phyloP scores from a whole-genome alignment of 257 asterid species.

The Solanum tarapatanum region DNA sequence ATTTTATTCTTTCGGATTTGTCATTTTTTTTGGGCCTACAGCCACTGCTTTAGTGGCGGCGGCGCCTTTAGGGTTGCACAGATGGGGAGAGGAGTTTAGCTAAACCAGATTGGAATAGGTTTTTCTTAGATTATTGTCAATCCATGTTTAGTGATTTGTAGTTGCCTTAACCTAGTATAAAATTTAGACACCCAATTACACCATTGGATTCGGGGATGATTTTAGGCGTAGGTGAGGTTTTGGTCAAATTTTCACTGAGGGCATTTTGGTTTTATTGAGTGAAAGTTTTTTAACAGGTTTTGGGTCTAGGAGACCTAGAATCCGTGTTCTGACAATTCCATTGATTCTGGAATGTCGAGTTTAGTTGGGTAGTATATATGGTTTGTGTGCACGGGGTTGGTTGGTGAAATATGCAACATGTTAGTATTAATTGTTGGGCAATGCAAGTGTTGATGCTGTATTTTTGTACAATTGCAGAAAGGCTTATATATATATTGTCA shows the following conservation, averaged over 20 bases:
- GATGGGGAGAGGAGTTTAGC: not conserved
- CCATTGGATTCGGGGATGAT: not conserved
- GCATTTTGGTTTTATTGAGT: not conserved
- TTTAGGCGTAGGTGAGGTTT: not conserved
- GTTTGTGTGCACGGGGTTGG: not conserved
- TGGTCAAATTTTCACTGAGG: not conserved
- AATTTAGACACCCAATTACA: not conserved
- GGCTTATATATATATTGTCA: not conserved
- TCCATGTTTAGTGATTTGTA: not conserved
- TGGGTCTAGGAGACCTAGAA: not conserved
- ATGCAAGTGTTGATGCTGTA: not conserved
- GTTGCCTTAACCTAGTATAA: not conserved
- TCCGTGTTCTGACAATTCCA: not conserved
- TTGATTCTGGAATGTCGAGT: not conserved
- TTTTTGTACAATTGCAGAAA: not conserved
- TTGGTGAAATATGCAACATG: not conserved
- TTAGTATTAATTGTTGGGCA: not conserved
- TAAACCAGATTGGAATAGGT: not conserved
- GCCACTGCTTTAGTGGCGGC: not conserved
- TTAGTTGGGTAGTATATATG: not conserved
- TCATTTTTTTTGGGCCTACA: not conserved
- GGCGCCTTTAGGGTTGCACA: not conserved
- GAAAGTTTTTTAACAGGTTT: not conserved
- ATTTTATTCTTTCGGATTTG: not conserved
- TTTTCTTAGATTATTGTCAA: not conserved